Evolutionary conservation across 129 eudicot genomes (phyloP), one percentile per base, ranked within the genome.

Genomic region (Tagetes erecta): DNA sequence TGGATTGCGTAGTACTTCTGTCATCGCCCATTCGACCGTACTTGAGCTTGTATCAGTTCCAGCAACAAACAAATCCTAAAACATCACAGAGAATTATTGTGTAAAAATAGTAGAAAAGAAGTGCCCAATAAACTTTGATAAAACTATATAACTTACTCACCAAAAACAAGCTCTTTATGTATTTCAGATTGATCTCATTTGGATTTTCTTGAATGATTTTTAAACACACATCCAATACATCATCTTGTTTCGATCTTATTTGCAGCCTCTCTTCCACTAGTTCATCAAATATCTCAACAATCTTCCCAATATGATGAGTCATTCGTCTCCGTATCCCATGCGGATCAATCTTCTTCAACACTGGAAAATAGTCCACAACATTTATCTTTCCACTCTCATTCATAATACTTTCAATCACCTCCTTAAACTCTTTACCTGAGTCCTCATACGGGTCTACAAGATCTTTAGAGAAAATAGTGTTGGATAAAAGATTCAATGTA

Each of bases 31-130:
- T 31, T 89, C 96, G 68, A 84, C 4, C 42, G 87, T 70, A 67
- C 47, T 89, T 8, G 96, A 84, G 11, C 87, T 84, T n/a, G 95
- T 88, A 68, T 88, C 94, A 1, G 90, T 88, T 20, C 94, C 90
- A 0, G 91, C 95, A 45, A 9, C 6, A 58, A 59, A 39, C 14
- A 53, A 53, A 6, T 8, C 13, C n/a, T 8, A 42, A 42, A 4
- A 1, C 52, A 47, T 44, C 13, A 47, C 52, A 47, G 3, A 11
- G 52, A 47, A 46, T 46, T 46, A 8, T 40, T 40, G 3, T 40
- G 44, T 6, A 20, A 20, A 20, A 20, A 20, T 20, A 20, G 27
- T 20, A 20, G 27, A 20, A 20, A 20, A 20, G 27, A 20, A 20
- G 27, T 20, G 27, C 27, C 27, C 27, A 20, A 20, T 20, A 20